Base-by-base conservation (phyloP, 2,329 filamentous ascomycete species). In the Diaporthe sp. region DNA sequence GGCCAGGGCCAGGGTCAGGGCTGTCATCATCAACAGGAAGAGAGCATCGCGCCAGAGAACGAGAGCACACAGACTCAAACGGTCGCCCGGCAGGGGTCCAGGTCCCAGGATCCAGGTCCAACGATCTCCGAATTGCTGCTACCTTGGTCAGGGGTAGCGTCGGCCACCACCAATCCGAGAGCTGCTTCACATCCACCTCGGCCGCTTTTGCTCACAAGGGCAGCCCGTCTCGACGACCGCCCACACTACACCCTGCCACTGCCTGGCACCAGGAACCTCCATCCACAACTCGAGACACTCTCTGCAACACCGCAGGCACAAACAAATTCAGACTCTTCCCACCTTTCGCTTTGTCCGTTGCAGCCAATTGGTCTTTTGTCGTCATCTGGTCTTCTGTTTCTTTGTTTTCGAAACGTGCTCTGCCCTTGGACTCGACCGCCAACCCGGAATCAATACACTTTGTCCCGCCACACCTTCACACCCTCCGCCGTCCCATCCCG, bases 201-300 rank as follows among this genome's bases (percentile, higher is more conserved):
- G 71, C 58, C 71, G 60, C 71, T 62, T 34, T 53, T 62, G 71
- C 71, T 62, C 58, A 55, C 58, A 72, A 61, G 65, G 57, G 58
- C 58, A 65, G 44, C 71, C 71, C 46, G 61, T 55, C 71, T 65
- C 44, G 44, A 73, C 46, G 71, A 55, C 71, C 58, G 61, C 67
- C 67, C 44, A 37, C 37, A 62, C 67, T 61, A 57, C 62, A 61
- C 62, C 73, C 55, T 71, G 67, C 73, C 25, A 34, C 51, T 42
- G 39, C 42, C 74, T 53, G 68, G 46, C 58, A 55, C 61, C 71
- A 65, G 71, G 71, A 65, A 73, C 58, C 46, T 73, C 78, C 80
- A 77, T 80, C 80, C 80, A 79, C 78, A 78, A 81, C 79, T 82
- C 82, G 83, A 86, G 82, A 86, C 84, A 83, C 81, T 80, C 82